Percentiles rank a stretch among this genome's conserved stretches.
phyloP scores from a whole-genome alignment of 2,329 filamentous ascomycete species.

The Phaeosphaeriaceae sp. region DNA sequence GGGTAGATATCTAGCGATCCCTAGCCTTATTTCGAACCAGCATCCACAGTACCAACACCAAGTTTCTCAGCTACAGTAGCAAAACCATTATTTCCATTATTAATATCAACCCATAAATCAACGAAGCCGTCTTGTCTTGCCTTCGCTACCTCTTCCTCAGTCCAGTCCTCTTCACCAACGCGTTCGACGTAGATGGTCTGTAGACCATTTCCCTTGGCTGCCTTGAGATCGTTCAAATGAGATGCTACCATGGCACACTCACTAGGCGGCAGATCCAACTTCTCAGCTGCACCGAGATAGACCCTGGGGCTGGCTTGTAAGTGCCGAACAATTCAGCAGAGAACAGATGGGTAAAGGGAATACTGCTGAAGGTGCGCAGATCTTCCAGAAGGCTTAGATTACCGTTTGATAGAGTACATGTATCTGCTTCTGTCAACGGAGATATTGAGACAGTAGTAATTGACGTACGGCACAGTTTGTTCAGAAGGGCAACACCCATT shows the following conservation, averaged over 20 bases:
- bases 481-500: conserved; percentile 63
- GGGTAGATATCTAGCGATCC: too few relatives aligned
- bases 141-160: conserved; percentile 57
- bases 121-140: conserved; percentile 65
- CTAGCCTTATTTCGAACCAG: too few relatives aligned
- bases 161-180: conserved; percentile 68
- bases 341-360: conserved; percentile 68
- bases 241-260: conserved; percentile 80
- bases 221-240: conserved; percentile 72
- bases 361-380: conserved; percentile 62
- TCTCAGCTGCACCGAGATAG: conserved; percentile 71
- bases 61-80: conserved; percentile 51
- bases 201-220: conserved; percentile 68
- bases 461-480: conserved; percentile 53
- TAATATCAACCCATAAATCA: conserved; percentile 59
- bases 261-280: conserved; percentile 61
- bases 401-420: conserved; percentile 76
- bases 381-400: conserved; percentile 72
- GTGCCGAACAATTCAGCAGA: conserved; percentile 73
- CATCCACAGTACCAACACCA: conserved; percentile 29
- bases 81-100: conserved; percentile 57
- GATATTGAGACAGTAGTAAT: background rate
- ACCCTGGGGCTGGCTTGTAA: conserved; percentile 76
- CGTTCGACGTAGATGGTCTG: conserved; percentile 78
- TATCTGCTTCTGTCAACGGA: conserved; percentile 41